Evolutionary conservation across 306 rosid species (phyloP), one percentile per base, ranked within the genome.

Genomic region (Fragaria vesca): DNA sequence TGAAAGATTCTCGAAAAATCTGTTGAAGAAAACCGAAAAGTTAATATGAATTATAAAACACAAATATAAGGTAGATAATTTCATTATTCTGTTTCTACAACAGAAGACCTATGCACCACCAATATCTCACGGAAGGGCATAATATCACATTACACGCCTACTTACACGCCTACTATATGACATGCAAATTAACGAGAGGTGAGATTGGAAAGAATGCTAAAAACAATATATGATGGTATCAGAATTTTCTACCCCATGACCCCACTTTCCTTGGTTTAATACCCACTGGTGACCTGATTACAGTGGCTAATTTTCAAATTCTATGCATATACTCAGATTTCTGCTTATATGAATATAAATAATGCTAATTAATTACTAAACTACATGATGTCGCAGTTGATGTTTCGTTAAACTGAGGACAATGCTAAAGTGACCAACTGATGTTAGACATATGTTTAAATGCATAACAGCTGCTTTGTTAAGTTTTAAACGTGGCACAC

Each of bases 1-100:
- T 83, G 80, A 88, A 84, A 80, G 90, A 87, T 81, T 93, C 98
- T 85, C 97, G 92, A 51, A 88, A 72, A 65, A 93, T 91, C 98
- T 93, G 94, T 78, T 75, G 52, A 81, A 65, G 77, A 76, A 88
- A 82, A 86, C 58, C 48, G 24, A 80, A 11, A 51, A 73, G 79
- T 71, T 21, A 66, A 26, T 18, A 55, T 73, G 34, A 72, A 55
- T n/a, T 9, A 0, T 51, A 38, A 54, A 54, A 38, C 24, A 21
- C 17, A 73, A 24, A 30, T 9, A 30, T 6, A 72, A 9, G 30
- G 30, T 24, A 57, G 38, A 73, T 38, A 66, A 67, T 38, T 36
- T 51, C 45, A 51, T 16, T n/a, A 52, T 12, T 60, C 34, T 34
- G 24, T 21, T 21, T 60, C 32, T 20, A 73, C 42, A 20, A 15